Percentiles rank a stretch among this genome's conserved stretches.
phyloP scores from a whole-genome alignment of 1,284 basidiomycete species.

The Hemileia vastatrix region DNA sequence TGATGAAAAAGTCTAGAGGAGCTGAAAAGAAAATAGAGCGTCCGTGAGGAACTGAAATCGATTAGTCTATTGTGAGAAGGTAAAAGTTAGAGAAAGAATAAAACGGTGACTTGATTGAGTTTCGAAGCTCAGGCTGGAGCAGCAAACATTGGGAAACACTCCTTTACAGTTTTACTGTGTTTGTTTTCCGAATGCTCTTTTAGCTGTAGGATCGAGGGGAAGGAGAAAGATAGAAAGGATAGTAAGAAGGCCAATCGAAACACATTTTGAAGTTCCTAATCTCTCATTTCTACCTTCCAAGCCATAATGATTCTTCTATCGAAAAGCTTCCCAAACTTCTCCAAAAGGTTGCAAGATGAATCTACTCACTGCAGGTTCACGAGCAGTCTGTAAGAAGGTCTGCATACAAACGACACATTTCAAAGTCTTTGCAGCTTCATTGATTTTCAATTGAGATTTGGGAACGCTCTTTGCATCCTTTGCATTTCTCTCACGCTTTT shows the following conservation, averaged over 20 bases:
- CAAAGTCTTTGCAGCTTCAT: slow-evolving; percentile 48
- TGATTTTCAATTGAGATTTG: slow-evolving; percentile 39
- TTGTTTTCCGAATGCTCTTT: no score
- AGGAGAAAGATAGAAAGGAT: no score
- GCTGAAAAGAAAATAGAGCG: no score
- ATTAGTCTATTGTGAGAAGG: no score
- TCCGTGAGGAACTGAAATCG: no score
- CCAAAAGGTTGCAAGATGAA: background rate
- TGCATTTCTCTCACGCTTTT: slow-evolving; percentile 42
- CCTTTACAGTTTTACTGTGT: no score
- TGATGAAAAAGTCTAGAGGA: no score
- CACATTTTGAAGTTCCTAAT: background rate
- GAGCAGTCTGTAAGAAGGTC: slow-evolving; percentile 49
- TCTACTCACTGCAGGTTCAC: slow-evolving; percentile 46
- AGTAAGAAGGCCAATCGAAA: background rate
- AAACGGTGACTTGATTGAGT: no score
- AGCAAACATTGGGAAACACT: no score
- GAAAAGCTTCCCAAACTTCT: background rate
- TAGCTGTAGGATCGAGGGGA: no score
- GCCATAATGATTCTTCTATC: background rate
- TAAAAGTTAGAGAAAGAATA: no score
- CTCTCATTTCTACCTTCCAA: background rate
- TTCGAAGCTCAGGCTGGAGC: no score
- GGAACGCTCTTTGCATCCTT: slow-evolving; percentile 31
- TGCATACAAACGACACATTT: slow-evolving; percentile 49